Evolutionary conservation across 129 eudicot species (phyloP).

Genomic region (Silybum marianum): DNA sequence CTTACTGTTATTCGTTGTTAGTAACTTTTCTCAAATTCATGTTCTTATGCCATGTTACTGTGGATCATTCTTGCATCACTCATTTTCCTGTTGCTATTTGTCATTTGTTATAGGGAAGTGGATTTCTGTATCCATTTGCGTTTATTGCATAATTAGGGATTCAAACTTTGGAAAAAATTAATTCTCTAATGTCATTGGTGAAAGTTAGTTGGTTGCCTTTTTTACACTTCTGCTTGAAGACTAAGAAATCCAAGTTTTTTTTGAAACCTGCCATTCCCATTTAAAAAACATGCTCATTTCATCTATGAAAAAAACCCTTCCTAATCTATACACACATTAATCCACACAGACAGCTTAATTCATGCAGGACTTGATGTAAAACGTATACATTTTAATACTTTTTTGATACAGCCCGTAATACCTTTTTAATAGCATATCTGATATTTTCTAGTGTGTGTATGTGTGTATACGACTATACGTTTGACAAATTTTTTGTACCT

Average conservation of each 20-base stretch:
- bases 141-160: not conserved
- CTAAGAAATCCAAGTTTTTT: not conserved
- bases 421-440: not conserved
- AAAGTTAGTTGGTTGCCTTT: not conserved
- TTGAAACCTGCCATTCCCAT: no score
- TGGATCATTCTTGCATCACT: not conserved
- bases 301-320: no score
- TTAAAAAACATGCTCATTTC: no score
- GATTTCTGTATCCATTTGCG: not conserved
- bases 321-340: no score
- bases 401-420: no score
- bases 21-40: not conserved
- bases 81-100: not conserved
- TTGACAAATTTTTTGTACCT: conserved; percentile 7
- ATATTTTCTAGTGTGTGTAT: not conserved
- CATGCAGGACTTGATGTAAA: no score
- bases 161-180: not conserved
- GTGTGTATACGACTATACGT: not conserved
- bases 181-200: not conserved
- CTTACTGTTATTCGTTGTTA: not conserved
- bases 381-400: no score
- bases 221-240: not conserved
- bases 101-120: not conserved
- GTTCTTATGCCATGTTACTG: not conserved
- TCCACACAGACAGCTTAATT: no score